phyloP scores from a whole-genome alignment of 1,284 basidiomycete species.

The Phaffia rhodozyma region DNA sequence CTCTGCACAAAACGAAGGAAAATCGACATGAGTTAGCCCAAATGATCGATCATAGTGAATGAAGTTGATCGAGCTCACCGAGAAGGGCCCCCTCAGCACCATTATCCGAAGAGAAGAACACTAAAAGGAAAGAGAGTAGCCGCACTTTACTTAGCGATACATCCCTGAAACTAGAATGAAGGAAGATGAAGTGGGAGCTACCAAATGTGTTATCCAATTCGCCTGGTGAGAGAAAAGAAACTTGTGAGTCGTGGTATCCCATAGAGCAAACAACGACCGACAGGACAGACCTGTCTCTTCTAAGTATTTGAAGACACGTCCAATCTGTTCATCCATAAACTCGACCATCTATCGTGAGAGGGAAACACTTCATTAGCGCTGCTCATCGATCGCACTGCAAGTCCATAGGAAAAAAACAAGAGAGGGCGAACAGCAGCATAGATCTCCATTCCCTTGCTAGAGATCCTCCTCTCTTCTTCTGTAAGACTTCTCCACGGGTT shows the following conservation, averaged over 20 bases:
- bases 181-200: no score
- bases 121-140: neutral
- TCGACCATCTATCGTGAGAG: constrained; percentile 2
- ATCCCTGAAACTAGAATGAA: no score
- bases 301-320: constrained; percentile 24
- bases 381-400: constrained; percentile 17
- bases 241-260: neutral
- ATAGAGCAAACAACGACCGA: neutral
- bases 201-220: constrained; percentile 29
- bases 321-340: constrained; percentile 29
- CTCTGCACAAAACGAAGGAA: neutral
- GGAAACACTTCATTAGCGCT: constrained; percentile 15
- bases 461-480: constrained; percentile 16
- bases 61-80: constrained; percentile 16
- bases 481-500: constrained; percentile 16
- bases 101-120: constrained; percentile 32
- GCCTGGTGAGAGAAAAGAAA: constrained; percentile 3
- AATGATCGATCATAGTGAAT: neutral
- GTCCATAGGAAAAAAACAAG: constrained; percentile 16
- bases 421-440: constrained; percentile 16
- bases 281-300: constrained; percentile 10
- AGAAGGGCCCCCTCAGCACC: constrained; percentile 30
- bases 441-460: constrained; percentile 19
- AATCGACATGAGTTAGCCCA: neutral
- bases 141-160: no score